These are phyloP conservation scores for Plasmodium vinckei DNA, from an alignment of 169 alveolate genomes.

Conservation along the genomic window DNA sequence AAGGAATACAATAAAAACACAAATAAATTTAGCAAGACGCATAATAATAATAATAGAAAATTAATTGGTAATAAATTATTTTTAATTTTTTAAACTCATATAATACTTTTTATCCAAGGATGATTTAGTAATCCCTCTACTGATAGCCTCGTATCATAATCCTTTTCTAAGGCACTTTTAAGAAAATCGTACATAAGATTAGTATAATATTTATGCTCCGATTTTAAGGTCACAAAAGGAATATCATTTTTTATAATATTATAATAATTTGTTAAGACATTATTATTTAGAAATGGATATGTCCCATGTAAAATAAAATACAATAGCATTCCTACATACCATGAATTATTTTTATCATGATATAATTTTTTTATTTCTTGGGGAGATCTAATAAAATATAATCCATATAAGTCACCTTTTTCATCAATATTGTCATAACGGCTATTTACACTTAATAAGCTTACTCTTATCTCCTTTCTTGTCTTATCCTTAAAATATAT, in stretches of 20 bases:
- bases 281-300: conserved; percentile 38
- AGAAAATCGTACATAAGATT: conserved; percentile 29
- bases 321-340: conserved; percentile 69
- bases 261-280: conserved; percentile 30
- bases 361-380: conserved; percentile 51
- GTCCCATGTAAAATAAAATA: conserved; percentile 44
- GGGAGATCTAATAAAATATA: conserved; percentile 63
- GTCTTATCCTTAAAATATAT: conserved; percentile 36
- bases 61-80: no score
- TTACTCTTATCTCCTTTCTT: conserved; percentile 35
- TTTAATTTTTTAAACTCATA: no score
- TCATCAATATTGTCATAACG: conserved; percentile 64
- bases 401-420: conserved; percentile 71
- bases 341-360: conserved; percentile 52
- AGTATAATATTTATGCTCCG: conserved; percentile 2
- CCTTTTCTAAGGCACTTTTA: conserved; percentile 34
- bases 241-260: conserved; percentile 26
- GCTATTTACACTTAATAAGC: conserved; percentile 56
- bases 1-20: neutral
- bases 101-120: conserved; percentile 68
- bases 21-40: neutral
- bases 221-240: conserved; percentile 29
- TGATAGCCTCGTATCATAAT: conserved; percentile 18
- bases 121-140: conserved; percentile 18
- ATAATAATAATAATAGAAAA: neutral